Evolutionary conservation across 257 asterid genomes (phyloP).

Genomic region (Agastache rugosa): DNA sequence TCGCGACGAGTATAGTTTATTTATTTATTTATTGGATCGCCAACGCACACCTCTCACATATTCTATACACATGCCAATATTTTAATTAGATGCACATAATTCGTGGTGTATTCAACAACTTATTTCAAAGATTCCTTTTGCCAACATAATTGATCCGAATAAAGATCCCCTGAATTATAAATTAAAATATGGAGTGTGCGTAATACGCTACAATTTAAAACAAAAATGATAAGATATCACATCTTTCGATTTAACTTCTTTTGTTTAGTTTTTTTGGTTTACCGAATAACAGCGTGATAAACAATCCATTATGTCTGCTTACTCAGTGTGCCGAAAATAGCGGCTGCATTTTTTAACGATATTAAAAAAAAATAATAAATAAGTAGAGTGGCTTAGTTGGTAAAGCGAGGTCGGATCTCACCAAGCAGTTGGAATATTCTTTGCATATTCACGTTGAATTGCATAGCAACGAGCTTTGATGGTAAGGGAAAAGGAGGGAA

Average conservation of each 20-base stretch:
- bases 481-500: no score
- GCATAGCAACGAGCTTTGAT: no score
- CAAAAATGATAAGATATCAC: neutral
- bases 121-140: neutral
- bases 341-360: no score
- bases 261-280: no score
- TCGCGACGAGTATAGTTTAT: neutral
- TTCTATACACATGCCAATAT: neutral
- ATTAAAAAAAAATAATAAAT: no score
- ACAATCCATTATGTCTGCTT: no score
- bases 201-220: neutral
- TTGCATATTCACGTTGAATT: neutral
- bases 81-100: neutral
- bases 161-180: neutral
- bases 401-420: neutral
- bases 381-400: neutral
- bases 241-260: no score
- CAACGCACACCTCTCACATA: neutral
- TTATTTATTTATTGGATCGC: neutral
- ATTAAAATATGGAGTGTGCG: no score
- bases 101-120: neutral
- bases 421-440: neutral
- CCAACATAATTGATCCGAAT: neutral
- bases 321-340: no score
- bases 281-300: no score